Percentiles rank a stretch among this genome's conserved stretches.
phyloP scores from a whole-genome alignment of 2,329 filamentous ascomycete genomes.

The Aspergillus sp. region DNA sequence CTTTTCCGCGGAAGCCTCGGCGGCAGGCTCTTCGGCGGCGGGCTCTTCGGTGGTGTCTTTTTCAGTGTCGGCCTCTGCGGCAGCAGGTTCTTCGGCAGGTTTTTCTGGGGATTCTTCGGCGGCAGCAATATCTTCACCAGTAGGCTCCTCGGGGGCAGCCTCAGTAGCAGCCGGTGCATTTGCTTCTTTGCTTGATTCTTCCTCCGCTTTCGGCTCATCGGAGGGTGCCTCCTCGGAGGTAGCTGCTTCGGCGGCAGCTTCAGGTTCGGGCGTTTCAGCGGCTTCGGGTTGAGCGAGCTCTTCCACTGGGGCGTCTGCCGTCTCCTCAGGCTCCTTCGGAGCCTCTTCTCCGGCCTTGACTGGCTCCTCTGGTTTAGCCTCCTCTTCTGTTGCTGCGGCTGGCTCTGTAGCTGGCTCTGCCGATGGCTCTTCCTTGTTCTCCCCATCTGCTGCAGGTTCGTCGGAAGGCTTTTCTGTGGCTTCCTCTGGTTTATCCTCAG shows the following conservation, averaged over 20 bases:
- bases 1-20: conserved; percentile 11
- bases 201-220: not conserved
- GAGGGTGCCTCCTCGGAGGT: conserved; percentile 7
- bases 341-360: conserved; percentile 2
- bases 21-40: conserved; percentile 7
- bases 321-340: conserved; percentile 10
- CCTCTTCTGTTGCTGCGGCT: conserved; percentile 9
- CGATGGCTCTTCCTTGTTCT: not conserved
- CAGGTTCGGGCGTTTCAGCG: not conserved
- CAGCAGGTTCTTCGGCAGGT: conserved; percentile 3
- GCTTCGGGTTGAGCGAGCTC: not conserved
- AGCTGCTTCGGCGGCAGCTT: conserved; percentile 4
- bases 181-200: not conserved
- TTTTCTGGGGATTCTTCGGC: conserved; percentile 10
- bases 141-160: conserved; percentile 9
- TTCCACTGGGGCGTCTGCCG: conserved; percentile 11
- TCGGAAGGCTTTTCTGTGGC: not conserved
- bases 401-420: conserved; percentile 19
- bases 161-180: conserved; percentile 1
- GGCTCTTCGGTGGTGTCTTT: conserved; percentile 10
- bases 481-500: not conserved
- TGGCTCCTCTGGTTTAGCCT: conserved; percentile 13
- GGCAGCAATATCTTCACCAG: conserved; percentile 15
- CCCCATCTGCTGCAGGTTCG: conserved; percentile 1
- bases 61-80: not conserved